Percentiles rank a stretch among this genome's conserved stretches.
Evolutionary conservation across 768 basidiomycete species (phyloP).

Genomic region (Termitomyces sp.): DNA sequence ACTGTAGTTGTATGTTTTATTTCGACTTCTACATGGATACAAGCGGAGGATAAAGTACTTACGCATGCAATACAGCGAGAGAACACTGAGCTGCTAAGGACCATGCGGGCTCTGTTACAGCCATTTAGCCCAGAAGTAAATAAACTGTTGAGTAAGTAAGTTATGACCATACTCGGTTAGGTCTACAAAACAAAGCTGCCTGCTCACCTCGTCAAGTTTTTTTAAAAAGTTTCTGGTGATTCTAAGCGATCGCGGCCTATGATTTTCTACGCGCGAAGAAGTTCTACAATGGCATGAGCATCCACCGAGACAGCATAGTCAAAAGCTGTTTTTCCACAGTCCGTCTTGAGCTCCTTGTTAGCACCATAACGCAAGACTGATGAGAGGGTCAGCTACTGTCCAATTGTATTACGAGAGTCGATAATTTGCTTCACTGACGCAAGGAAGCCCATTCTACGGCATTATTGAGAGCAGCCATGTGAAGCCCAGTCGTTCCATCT

Average conservation of each 20-base stretch:
- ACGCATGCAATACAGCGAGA: background rate
- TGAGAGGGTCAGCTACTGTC: background rate
- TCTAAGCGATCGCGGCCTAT: background rate
- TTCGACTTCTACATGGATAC: no score
- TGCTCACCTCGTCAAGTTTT: background rate
- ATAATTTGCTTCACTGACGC: slow-evolving; percentile 4
- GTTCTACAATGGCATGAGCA: background rate
- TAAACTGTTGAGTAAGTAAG: background rate
- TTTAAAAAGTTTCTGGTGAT: background rate
- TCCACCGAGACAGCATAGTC: slow-evolving; percentile 5
- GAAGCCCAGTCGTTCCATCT: slow-evolving; percentile 15
- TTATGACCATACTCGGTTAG: background rate
- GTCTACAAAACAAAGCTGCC: background rate
- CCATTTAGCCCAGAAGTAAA: no score
- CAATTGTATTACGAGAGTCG: background rate
- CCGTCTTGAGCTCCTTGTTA: slow-evolving; percentile 7
- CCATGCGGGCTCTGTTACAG: no score
- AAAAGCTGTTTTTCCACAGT: slow-evolving; percentile 1
- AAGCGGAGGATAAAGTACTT: no score
- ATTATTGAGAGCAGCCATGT: slow-evolving; percentile 13
- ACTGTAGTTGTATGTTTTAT: background rate
- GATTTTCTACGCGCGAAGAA: background rate
- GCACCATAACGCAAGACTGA: slow-evolving; percentile 10
- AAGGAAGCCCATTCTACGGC: slow-evolving; percentile 9
- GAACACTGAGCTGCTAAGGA: no score